phyloP scores from a whole-genome alignment of 305 asterid species.

The Nicotiana rustica region DNA sequence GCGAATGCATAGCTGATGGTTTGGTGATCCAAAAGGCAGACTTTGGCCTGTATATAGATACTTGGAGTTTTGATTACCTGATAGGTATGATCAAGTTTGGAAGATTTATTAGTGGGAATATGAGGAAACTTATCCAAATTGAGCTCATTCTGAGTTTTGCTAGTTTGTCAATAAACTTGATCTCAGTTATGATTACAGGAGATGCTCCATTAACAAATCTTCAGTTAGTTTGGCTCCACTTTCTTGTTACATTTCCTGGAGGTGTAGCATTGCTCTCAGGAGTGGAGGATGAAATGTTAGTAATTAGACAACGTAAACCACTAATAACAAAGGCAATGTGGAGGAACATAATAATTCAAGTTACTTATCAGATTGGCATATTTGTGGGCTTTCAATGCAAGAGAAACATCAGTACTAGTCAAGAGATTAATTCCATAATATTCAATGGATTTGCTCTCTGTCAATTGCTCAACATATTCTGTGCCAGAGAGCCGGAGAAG shows the following conservation, averaged over 20 bases:
- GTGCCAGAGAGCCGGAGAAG: constrained; percentile 41
- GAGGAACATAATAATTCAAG: constrained; percentile 47
- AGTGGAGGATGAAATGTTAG: constrained; percentile 10
- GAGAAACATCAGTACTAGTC: constrained; percentile 34
- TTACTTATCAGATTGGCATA: constrained; percentile 41
- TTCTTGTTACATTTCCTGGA: constrained; percentile 42
- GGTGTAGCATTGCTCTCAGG: constrained; percentile 45
- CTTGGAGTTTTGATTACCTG: constrained; percentile 34
- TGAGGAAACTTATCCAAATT: constrained; percentile 44
- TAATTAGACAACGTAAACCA: not conserved
- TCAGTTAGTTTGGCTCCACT: constrained; percentile 45
- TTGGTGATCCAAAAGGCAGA: constrained; percentile 49
- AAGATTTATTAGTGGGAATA: constrained; percentile 40
- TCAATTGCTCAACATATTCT: constrained; percentile 43
- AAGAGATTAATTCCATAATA: constrained; percentile 30
- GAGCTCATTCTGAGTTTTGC: constrained; percentile 41
- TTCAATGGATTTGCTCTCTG: constrained; percentile 44
- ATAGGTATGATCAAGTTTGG: constrained; percentile 35
- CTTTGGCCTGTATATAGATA: constrained; percentile 44
- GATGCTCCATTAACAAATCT: constrained; percentile 44
- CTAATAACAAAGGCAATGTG: constrained; percentile 44
- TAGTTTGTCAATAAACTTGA: constrained; percentile 44
- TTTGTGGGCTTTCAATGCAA: constrained; percentile 39
- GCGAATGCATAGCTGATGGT: constrained; percentile 43
- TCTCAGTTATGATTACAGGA: constrained; percentile 32